phyloP scores from a whole-genome alignment of 352 stramenopile species.

The Peronosclerospora sorghi region DNA sequence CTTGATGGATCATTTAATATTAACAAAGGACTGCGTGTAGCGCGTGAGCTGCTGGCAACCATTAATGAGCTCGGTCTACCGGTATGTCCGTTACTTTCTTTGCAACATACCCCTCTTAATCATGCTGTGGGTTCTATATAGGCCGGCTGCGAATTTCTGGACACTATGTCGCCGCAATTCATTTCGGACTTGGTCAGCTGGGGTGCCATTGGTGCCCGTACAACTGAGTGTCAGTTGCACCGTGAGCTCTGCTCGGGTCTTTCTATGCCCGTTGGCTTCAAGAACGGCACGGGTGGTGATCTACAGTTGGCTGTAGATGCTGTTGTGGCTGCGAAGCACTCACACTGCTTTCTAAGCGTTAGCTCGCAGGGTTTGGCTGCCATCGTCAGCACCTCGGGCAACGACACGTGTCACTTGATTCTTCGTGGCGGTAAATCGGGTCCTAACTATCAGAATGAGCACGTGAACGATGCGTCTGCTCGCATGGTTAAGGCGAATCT shows the following conservation, averaged over 20 bases:
- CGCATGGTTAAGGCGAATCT: constrained; percentile 81
- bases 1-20: constrained; percentile 87
- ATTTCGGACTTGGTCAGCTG: constrained; percentile 84
- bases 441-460: constrained; percentile 75
- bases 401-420: constrained; percentile 84
- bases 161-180: constrained; percentile 88
- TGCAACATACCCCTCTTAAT: neutral
- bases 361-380: constrained; percentile 77
- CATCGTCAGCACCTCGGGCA: constrained; percentile 82
- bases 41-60: constrained; percentile 66
- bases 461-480: constrained; percentile 69
- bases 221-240: constrained; percentile 85
- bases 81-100: constrained; percentile 3
- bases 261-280: constrained; percentile 88
- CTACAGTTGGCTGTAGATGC: constrained; percentile 82
- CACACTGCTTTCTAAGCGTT: constrained; percentile 84
- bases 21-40: constrained; percentile 83
- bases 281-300: constrained; percentile 83
- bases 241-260: constrained; percentile 83
- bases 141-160: constrained; percentile 80
- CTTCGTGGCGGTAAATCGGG: constrained; percentile 77
- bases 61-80: constrained; percentile 84
- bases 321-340: constrained; percentile 67
- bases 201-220: constrained; percentile 85
- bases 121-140: constrained; percentile 1